Conservation (phyloP, 202 grass and related monocot genomes). For the Brachypodium distachyon region DNA sequence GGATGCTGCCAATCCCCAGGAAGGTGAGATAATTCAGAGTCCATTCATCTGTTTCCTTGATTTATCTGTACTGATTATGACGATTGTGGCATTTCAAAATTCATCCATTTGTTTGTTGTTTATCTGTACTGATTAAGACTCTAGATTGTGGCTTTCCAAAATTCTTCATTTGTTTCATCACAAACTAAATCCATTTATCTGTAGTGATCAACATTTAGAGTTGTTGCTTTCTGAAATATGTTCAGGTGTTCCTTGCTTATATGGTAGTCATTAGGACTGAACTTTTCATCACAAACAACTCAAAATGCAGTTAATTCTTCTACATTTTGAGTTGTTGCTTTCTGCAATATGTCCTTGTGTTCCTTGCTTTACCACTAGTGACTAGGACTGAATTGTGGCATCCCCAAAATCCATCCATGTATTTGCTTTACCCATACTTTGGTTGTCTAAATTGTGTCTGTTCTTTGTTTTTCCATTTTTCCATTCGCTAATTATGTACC, state of each 20-base stretch:
- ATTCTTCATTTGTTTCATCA: not conserved
- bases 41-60: not conserved
- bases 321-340: not conserved
- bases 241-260: not conserved
- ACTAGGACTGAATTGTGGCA: not conserved
- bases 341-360: not conserved
- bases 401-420: not conserved
- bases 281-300: no score
- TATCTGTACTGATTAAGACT: not conserved
- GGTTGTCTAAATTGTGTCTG: not conserved
- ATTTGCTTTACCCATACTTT: not conserved
- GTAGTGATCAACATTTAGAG: not conserved
- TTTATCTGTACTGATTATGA: not conserved
- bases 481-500: not conserved
- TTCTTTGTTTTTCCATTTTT: not conserved
- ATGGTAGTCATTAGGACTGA: not conserved
- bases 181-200: not conserved
- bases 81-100: not conserved
- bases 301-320: no score
- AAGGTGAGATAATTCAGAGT: constrained; percentile 23
- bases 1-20: not conserved
- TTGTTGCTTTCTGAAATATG: not conserved
- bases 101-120: not conserved
- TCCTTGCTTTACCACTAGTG: not conserved
- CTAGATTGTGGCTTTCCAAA: not conserved